A percentile compares a stretch with the other conserved stretches of the same genome.
These are phyloP conservation scores for Apiospora hydei DNA, from an alignment of 2,329 filamentous ascomycete genomes.

Conservation along the genomic window DNA sequence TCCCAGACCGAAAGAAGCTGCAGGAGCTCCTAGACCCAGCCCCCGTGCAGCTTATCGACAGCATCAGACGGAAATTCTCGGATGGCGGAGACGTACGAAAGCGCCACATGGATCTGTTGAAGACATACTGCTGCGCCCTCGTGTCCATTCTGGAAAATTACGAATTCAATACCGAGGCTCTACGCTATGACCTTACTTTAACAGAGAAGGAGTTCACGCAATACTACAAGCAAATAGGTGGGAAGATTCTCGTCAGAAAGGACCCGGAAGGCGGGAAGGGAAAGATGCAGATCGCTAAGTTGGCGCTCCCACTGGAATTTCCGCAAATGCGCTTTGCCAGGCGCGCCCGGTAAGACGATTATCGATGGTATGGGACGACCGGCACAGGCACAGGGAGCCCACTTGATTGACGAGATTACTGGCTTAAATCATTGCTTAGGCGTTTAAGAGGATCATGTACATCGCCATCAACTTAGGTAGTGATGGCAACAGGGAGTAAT, in stretches of 20 bases:
- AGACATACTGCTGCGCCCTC: slow-evolving; percentile 76
- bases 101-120: slow-evolving; percentile 74
- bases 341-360: background rate
- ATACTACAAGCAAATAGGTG: slow-evolving; percentile 79
- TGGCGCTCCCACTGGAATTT: slow-evolving; percentile 83
- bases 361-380: background rate
- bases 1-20: slow-evolving; percentile 70
- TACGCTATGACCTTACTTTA: slow-evolving; percentile 75
- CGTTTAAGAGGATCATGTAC: slow-evolving; percentile 8
- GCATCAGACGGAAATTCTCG: slow-evolving; percentile 74
- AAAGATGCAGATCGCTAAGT: slow-evolving; percentile 65
- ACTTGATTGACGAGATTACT: background rate
- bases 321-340: slow-evolving; percentile 64
- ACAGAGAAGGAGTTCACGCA: slow-evolving; percentile 74
- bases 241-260: slow-evolving; percentile 66
- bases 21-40: slow-evolving; percentile 62
- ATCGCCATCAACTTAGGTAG: background rate
- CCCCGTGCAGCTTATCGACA: slow-evolving; percentile 69
- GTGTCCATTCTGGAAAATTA: slow-evolving; percentile 77
- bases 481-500: background rate
- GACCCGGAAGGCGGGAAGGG: slow-evolving; percentile 67
- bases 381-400: background rate
- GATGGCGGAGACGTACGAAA: slow-evolving; percentile 70
- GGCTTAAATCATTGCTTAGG: slow-evolving; percentile 13
- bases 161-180: slow-evolving; percentile 71